A percentile compares a stretch with the other conserved stretches of the same genome.
Evolutionary conservation across 2,329 filamentous ascomycete species (phyloP).

Genomic region (Ophidiomyces ophidiicola): DNA sequence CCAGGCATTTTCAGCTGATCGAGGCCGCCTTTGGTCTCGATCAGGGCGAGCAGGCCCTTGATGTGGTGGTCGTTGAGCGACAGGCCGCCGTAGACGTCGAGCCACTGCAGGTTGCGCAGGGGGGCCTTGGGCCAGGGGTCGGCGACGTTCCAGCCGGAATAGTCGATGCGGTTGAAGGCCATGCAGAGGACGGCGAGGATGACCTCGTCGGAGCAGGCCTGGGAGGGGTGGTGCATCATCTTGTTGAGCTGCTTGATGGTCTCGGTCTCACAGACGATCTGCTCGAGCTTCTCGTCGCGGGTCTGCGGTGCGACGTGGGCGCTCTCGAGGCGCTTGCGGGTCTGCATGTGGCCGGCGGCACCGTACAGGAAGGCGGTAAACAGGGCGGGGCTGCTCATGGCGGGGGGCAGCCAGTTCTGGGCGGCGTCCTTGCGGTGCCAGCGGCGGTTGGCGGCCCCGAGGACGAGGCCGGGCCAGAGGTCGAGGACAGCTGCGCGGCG

Average conservation of each 20-base stretch:
- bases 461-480: constrained; percentile 16
- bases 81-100: constrained; percentile 20
- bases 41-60: constrained; percentile 19
- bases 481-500: constrained; percentile 13
- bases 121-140: constrained; percentile 20
- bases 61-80: constrained; percentile 20
- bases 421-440: constrained; percentile 14
- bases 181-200: constrained; percentile 21
- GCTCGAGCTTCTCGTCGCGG: constrained; percentile 15
- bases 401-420: constrained; percentile 14
- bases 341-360: constrained; percentile 16
- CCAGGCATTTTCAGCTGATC: constrained; percentile 27
- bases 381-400: constrained; percentile 14
- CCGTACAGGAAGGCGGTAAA: constrained; percentile 17
- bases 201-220: constrained; percentile 20
- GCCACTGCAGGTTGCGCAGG: constrained; percentile 19
- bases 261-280: constrained; percentile 17
- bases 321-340: constrained; percentile 14
- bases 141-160: constrained; percentile 13
- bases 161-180: constrained; percentile 20
- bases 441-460: constrained; percentile 12
- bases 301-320: constrained; percentile 13
- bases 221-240: constrained; percentile 17
- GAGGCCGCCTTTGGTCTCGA: constrained; percentile 29
- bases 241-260: constrained; percentile 21